A percentile compares a stretch with the other conserved stretches of the same genome.
Evolutionary conservation across 257 asterid genomes (phyloP).

Genomic region (Nicotiana undulata): DNA sequence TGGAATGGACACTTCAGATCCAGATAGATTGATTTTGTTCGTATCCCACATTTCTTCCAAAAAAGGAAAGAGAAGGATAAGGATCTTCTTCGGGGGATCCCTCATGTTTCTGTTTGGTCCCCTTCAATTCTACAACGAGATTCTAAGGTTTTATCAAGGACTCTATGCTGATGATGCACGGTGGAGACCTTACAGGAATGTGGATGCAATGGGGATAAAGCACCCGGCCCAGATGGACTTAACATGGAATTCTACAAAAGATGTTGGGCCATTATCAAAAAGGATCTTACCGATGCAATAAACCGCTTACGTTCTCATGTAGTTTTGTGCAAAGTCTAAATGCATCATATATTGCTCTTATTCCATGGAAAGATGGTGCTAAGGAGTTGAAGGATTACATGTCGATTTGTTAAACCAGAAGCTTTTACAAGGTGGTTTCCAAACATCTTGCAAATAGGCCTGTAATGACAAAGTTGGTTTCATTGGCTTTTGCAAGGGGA

Average conservation of each 20-base stretch:
- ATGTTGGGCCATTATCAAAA: background rate
- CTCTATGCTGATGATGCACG: no score
- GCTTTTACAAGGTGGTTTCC: background rate
- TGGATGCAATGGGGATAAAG: background rate
- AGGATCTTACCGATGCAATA: background rate
- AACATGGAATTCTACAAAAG: background rate
- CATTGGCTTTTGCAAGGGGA: background rate
- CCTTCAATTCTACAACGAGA: no score
- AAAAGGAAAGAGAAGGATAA: no score
- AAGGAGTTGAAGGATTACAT: background rate
- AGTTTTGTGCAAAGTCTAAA: background rate
- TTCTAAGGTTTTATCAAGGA: no score
- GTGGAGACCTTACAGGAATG: background rate
- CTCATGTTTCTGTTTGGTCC: no score
- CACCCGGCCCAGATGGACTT: background rate
- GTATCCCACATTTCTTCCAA: no score
- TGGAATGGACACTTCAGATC: no score
- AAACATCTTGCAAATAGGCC: background rate
- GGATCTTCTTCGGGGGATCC: no score
- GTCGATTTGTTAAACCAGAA: background rate
- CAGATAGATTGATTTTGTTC: no score
- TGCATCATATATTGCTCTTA: background rate
- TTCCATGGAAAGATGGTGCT: background rate
- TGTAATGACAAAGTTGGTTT: background rate
- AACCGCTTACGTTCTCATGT: background rate